Evolutionary conservation across 306 rosid species (phyloP).

Genomic region (Lathyrus tuberosus): DNA sequence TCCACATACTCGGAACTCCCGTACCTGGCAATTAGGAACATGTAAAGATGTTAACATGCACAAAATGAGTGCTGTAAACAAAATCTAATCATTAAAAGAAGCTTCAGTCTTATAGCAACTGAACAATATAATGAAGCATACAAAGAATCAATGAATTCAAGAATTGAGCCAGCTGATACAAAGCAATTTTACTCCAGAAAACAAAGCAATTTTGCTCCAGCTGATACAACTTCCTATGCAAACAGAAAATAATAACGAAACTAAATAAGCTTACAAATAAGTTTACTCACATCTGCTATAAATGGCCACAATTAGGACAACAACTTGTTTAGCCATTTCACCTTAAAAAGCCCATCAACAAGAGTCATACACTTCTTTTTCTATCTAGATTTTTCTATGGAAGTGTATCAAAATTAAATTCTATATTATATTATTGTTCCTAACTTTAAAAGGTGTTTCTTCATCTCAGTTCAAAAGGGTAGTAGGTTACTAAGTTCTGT

Average conservation of each 20-base stretch:
- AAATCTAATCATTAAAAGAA: neutral
- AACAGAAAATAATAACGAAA: no score
- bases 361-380: neutral
- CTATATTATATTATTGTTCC: no score
- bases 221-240: no score
- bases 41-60: constrained; percentile 28
- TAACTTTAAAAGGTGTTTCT: no score
- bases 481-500: no score
- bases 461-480: no score
- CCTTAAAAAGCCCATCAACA: constrained; percentile 60
- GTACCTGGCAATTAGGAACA: constrained; percentile 60
- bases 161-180: neutral
- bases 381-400: no score
- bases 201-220: no score
- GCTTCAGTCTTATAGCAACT: constrained; percentile 18
- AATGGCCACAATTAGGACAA: constrained; percentile 89
- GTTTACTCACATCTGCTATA: constrained; percentile 80
- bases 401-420: no score
- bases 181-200: no score
- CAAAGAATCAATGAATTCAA: constrained; percentile 1
- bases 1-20: constrained; percentile 79
- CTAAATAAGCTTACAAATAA: no score
- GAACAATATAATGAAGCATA: constrained; percentile 17
- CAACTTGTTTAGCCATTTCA: constrained; percentile 92
- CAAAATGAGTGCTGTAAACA: constrained; percentile 30